These are phyloP conservation scores for Hyaloperonospora brassicae DNA, from an alignment of 352 stramenopile genomes.

Conservation along the genomic window DNA sequence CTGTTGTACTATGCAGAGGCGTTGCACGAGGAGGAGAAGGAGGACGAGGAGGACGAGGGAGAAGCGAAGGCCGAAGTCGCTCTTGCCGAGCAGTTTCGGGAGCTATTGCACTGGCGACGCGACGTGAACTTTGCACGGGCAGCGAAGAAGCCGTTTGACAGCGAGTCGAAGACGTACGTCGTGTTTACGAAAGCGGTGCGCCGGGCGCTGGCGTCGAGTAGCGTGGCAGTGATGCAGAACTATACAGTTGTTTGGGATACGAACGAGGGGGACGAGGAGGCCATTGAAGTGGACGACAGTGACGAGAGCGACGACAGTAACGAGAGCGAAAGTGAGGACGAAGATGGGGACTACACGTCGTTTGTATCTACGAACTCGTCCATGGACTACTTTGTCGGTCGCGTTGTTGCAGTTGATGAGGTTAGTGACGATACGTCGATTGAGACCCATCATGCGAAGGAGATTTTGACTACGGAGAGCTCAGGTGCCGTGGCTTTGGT, in stretches of 20 bases:
- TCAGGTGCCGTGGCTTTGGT: too few species aligned
- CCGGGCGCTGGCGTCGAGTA: conserved; percentile 26
- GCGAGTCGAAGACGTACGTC: conserved; percentile 36
- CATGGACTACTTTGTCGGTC: conserved; percentile 25
- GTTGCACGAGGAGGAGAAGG: conserved; percentile 5
- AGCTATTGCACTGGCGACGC: conserved; percentile 50
- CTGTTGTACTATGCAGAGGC: conserved; percentile 54
- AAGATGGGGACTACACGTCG: conserved; percentile 23
- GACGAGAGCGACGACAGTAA: too few species aligned
- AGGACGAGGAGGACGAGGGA: background rate
- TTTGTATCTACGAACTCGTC: conserved; percentile 29
- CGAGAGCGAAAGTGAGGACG: conserved; percentile 16
- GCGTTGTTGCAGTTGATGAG: conserved; percentile 19
- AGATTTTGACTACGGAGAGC: too few species aligned
- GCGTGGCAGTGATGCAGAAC: conserved; percentile 38
- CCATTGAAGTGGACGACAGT: too few species aligned
- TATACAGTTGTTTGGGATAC: conserved; percentile 30
- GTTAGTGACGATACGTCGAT: background rate
- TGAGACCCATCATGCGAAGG: too few species aligned
- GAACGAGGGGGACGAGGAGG: conserved; percentile 16
- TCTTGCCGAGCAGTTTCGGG: conserved; percentile 31
- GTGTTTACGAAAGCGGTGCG: conserved; percentile 42
- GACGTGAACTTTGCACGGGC: conserved; percentile 44
- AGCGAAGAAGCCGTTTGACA: conserved; percentile 39
- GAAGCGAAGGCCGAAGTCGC: conserved; percentile 20